Evolutionary conservation across 2,329 filamentous ascomycete genomes (phyloP), one percentile per base, ranked within the genome.

Genomic region (Mariannaea sp.): DNA sequence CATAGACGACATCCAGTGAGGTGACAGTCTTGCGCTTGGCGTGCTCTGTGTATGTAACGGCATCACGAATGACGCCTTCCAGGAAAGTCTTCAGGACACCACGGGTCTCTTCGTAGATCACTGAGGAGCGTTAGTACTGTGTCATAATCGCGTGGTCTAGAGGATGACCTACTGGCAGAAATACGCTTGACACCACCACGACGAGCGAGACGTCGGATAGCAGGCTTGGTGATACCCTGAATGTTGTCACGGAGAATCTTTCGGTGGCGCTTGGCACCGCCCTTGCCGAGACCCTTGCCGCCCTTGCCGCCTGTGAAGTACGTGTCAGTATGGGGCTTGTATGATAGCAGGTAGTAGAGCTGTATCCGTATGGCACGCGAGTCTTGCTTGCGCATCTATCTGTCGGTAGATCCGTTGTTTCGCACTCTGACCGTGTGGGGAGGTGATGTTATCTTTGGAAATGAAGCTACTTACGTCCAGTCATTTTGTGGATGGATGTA

Each of bases 131-230:
- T 88, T n/a, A n/a, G n/a, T n/a, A n/a, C n/a, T n/a, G n/a, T n/a
- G n/a, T n/a, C n/a, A n/a, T n/a, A n/a, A n/a, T n/a, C n/a, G n/a
- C n/a, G n/a, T n/a, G n/a, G n/a, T n/a, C n/a, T n/a, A n/a, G n/a
- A n/a, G n/a, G n/a, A n/a, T n/a, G 22, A 24, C 22, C 8, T 24
- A 24, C 22, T 95, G 75, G 92, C 92, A 71, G 92, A 96, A 73
- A 97, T 97, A 96, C 92, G 92, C 90, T 97, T 97, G 85, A 97
- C 92, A 92, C 92, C 92, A 79, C 92, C 92, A 94, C 92, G 92
- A 81, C 92, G 92, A 65, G 92, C 92, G 76, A 97, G 92, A 95
- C 92, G 92, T 72, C 92, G 89, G 80, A 97, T 97, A 71, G 92
- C 92, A 70, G 92, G 92, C 89, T 97, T 97, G 73, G 92, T 97